Base-by-base conservation (phyloP, 441 rosid genomes). In the Hura crepitans region DNA sequence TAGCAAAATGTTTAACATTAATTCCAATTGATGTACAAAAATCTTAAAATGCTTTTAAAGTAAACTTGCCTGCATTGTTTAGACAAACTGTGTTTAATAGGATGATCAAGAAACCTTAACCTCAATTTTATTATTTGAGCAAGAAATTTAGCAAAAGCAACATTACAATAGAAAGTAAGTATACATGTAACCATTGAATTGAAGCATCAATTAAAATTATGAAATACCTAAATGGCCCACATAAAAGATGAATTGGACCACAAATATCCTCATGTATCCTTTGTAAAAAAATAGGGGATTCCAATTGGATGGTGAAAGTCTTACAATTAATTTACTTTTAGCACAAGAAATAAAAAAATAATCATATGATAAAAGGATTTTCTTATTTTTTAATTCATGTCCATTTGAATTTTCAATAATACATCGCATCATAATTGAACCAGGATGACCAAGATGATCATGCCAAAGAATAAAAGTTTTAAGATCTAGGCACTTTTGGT, bases 101-200 rank as follows among this genome's bases (percentile, higher is more conserved):
- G 3, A 33, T 33, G 37, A 9, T 42, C 13, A 42, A 7, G 13
- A 10, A 9, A 42, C 8, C 13, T 42, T 1, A 13, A 42, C 12
- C 1, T 42, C 10, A 62, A 62, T 35, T 35, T 33, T 31, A 35
- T 42, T 22, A n/a, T n/a, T n/a, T n/a, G n/a, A n/a, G n/a, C n/a
- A n/a, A n/a, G n/a, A n/a, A n/a, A n/a, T n/a, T n/a, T 61, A 14
- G n/a, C 65, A 61, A 61, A 61, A 9, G 46, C 65, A 2, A 31
- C 0, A 18, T 31, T 61, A 6, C 22, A 0, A 27, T 31, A 31
- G 11, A 61, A 13, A 61, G 33, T 33, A 61, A 31, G 11, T 6
- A 62, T 15, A 35, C 49, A 62, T 62, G 1, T 62, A 47, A 42
- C 27, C 65, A 62, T 62, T 14, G 37, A 14, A 23, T 62, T 4